Evolutionary conservation across 129 eudicot genomes (phyloP), one percentile per base, ranked within the genome.

Genomic region (Ambrosia trifida): DNA sequence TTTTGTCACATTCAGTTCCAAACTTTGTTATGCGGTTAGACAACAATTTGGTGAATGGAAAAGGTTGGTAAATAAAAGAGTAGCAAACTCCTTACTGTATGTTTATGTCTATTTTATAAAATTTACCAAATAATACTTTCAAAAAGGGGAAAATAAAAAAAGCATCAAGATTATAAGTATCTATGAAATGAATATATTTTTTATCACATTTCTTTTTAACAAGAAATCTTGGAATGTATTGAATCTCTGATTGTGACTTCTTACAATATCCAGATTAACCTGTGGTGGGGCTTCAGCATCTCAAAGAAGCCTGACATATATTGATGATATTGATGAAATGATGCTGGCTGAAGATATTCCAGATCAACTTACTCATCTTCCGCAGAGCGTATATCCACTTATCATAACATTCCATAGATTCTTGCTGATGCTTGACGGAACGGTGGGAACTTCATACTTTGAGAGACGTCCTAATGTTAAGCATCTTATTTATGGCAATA

Each of bases 1-100:
- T 11, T 88, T 88, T 79, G 96, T 91, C 46, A 91, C 97, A 1
- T 89, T 91, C 4, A 91, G 96, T 72, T 87, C 97, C 20, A 91
- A 83, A 78, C 92, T 91, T 8, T 88, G 96, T 64, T 73, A 74
- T 69, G 93, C 96, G 5, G 86, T 91, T 47, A 84, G 87, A 46
- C 80, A 84, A 13, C 89, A 91, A 19, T 80, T 84, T 1, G 51
- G 84, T 14, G 88, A 81, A 76, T 81, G 85, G 58, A 86, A 82
- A 72, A 84, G 97, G 97, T 91, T 33, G 10, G 83, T 68, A 5
- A 7, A 52, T 70, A 3, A 3, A 45, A 69, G 49, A 44, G 20
- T 47, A 57, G 40, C 35, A 52, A 76, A 36, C 46, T 38, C 57
- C 43, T n/a, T 17, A 40, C 14, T 49, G 2, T 78, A 59, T 59